Percentiles rank a stretch among this genome's conserved stretches.
phyloP scores from a whole-genome alignment of 306 rosid species.

The Ceratonia siliqua region DNA sequence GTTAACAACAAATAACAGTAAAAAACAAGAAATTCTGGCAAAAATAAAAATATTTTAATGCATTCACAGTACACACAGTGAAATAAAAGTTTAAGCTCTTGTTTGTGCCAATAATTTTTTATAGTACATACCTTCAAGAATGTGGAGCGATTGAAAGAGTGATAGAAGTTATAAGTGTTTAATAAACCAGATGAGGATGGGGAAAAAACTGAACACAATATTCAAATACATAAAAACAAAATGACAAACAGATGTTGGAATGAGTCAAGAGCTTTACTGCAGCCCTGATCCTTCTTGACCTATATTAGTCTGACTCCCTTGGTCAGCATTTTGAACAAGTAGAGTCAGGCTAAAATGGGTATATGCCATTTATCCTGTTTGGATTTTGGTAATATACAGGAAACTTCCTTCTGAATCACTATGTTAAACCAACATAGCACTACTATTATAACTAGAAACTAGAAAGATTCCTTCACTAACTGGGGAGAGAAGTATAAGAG shows the following conservation, averaged over 20 bases:
- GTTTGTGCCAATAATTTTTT: background rate
- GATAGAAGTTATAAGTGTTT: background rate
- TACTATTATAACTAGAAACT: background rate
- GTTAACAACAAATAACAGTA: background rate
- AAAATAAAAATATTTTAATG: background rate
- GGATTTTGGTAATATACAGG: background rate
- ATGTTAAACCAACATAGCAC: slow-evolving; percentile 7
- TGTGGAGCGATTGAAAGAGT: background rate
- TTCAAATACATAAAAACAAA: background rate
- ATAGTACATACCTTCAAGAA: background rate
- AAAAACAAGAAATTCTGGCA: background rate
- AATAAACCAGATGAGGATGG: background rate
- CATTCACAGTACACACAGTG: background rate
- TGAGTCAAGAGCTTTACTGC: background rate
- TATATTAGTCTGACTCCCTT: background rate
- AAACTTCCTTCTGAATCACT: background rate
- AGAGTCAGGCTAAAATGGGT: background rate
- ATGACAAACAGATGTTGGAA: background rate
- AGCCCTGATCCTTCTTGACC: background rate
- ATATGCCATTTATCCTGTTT: background rate
- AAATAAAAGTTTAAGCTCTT: background rate
- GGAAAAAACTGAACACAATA: background rate
- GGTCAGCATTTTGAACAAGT: background rate
- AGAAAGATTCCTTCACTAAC: background rate
- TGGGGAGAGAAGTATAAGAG: background rate